phyloP scores from a whole-genome alignment of 306 rosid genomes.

The Castanea mollissima region DNA sequence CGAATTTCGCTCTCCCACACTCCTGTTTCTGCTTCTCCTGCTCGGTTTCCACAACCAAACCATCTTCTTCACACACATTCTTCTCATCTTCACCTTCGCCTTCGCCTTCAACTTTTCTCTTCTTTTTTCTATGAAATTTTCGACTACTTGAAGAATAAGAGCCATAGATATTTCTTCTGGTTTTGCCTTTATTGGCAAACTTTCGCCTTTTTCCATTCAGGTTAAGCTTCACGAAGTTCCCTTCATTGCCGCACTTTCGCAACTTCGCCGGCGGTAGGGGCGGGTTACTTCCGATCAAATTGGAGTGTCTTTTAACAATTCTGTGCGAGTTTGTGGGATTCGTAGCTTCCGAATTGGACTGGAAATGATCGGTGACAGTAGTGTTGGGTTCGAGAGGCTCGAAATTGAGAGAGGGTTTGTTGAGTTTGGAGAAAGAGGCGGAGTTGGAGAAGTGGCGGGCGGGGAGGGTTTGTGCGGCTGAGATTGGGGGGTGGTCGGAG shows the following conservation, averaged over 20 bases:
- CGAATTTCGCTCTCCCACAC: conserved; percentile 30
- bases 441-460: conserved; percentile 60
- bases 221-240: conserved; percentile 78
- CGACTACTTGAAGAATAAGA: conserved; percentile 22
- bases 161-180: conserved; percentile 21
- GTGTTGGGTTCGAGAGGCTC: background rate
- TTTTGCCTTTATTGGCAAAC: conserved; percentile 46
- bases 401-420: conserved; percentile 38
- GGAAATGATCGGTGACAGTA: background rate
- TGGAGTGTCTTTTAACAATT: conserved; percentile 36
- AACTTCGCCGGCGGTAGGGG: conserved; percentile 47
- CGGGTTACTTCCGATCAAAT: conserved; percentile 57
- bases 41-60: conserved; percentile 28
- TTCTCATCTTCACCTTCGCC: conserved; percentile 20
- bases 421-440: conserved; percentile 56
- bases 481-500: conserved; percentile 28
- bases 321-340: conserved; percentile 4
- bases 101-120: conserved; percentile 30
- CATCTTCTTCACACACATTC: conserved; percentile 38
- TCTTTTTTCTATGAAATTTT: conserved; percentile 37
- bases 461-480: conserved; percentile 55
- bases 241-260: conserved; percentile 47
- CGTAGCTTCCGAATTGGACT: conserved; percentile 22
- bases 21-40: conserved; percentile 32
- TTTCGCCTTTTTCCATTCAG: conserved; percentile 51